Base-by-base conservation (phyloP, 306 rosid genomes). In the Mimosa bimucronata region DNA sequence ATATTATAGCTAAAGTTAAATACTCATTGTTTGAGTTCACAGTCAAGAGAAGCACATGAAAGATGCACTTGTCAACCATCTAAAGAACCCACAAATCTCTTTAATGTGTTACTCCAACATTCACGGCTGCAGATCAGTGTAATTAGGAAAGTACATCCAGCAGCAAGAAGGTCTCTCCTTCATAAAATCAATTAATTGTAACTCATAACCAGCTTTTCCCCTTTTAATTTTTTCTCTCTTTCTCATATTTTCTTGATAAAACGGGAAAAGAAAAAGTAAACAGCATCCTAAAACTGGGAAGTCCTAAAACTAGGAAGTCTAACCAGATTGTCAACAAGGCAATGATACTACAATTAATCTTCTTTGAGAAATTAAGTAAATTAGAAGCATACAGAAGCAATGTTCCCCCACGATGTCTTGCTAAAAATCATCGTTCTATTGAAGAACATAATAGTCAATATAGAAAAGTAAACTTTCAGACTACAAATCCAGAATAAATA, bases 121-220 rank as follows among this genome's bases (percentile, higher is more conserved):
- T 25, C 40, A 14, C 23, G 9, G 50, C 61, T 2, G 60, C 75
- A 46, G 60, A 31, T 3, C 45, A 14, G 30, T 46, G 50, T 10
- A 4, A 23, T 2, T 44, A 12, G n/a, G 60, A 45, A 2, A 41
- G 42, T 26, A 45, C 42, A 46, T 11, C 23, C 74, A 44, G 41
- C 15, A 28, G 34, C 41, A 44, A 28, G 25, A 71, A 44, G 34
- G 72, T 50, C 58, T 57, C 65, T 66, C 64, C n/a, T n/a, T n/a
- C 23, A 6, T 25, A 52, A 29, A 85, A 77, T 3, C 45, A 29
- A 62, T 73, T 81, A 42, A 30, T 25, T 53, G 30, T 45, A 44
- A 71, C 73, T 76, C 9, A 15, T 75, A 50, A 60, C 19, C 46
- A 25, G 77, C 10, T 66, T 16, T 34, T 19, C 19, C 42, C 1